Evolutionary conservation across 768 basidiomycete genomes (phyloP).

Genomic region (Rhizopogon roseolus): DNA sequence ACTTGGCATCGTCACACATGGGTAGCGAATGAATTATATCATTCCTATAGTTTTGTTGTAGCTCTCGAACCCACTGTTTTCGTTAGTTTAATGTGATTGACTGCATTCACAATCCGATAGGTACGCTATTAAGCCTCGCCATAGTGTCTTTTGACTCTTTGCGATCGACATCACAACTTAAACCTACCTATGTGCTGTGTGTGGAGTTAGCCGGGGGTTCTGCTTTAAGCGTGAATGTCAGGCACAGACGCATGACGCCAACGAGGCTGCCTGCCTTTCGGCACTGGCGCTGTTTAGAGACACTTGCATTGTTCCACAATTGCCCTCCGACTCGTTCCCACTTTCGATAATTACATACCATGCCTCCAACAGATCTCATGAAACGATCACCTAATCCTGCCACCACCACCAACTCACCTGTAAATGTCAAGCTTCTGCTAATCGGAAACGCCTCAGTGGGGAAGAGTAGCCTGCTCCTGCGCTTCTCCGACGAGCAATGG

Average conservation of each 20-base stretch:
- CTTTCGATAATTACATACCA: neutral
- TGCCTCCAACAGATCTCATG: conserved; percentile 6
- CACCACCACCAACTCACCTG: conserved; percentile 22
- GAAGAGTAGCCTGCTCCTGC: conserved; percentile 82
- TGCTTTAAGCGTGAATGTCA: neutral
- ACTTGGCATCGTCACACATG: neutral
- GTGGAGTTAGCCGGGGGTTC: neutral
- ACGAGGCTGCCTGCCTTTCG: neutral
- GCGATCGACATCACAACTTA: neutral
- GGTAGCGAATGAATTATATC: neutral
- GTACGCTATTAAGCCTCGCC: no score
- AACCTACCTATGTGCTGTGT: neutral
- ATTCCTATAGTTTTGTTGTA: conserved; percentile 2
- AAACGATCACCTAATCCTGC: conserved; percentile 21
- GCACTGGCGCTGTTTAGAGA: conserved; percentile 10
- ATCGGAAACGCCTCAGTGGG: conserved; percentile 91
- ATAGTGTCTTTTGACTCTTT: no score
- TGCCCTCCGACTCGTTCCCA: neutral
- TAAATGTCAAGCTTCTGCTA: conserved; percentile 79
- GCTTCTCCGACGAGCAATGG: conserved; percentile 98
- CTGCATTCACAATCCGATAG: neutral
- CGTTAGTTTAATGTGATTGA: neutral
- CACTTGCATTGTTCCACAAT: conserved; percentile 3
- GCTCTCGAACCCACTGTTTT: conserved; percentile 1
- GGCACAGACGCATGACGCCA: neutral